Conservation (phyloP, 2,329 filamentous ascomycete species). For the Plectosphaerella plurivora region DNA sequence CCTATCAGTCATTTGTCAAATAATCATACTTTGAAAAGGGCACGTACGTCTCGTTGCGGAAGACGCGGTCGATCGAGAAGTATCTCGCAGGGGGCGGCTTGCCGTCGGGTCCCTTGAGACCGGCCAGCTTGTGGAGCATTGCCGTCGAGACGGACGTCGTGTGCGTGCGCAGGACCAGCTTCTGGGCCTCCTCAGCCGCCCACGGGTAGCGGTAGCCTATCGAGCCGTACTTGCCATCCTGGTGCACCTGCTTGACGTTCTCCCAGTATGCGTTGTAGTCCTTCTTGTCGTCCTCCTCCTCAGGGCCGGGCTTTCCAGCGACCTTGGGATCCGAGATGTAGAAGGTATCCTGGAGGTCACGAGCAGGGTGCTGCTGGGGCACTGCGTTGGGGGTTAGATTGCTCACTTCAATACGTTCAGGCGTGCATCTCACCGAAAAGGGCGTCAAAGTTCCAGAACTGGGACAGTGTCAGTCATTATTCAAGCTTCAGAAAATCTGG, state of each 20-base stretch:
- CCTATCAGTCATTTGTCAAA: not conserved
- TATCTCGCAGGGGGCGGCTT: slow-evolving; percentile 71
- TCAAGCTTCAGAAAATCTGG: not conserved
- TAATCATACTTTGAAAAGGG: not conserved
- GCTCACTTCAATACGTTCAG: too few relatives aligned
- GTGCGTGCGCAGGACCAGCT: slow-evolving; percentile 89
- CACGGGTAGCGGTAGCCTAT: slow-evolving; percentile 96
- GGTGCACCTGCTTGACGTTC: slow-evolving; percentile 80
- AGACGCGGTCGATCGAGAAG: slow-evolving; percentile 97
- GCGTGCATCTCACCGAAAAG: slow-evolving; percentile 5
- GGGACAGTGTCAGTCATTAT: not conserved
- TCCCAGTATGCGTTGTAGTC: slow-evolving; percentile 87
- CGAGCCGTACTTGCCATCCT: slow-evolving; percentile 88
- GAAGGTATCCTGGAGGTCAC: slow-evolving; percentile 97
- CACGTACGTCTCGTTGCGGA: slow-evolving; percentile 77
- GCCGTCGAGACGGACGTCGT: slow-evolving; percentile 90
- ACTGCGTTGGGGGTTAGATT: not conserved
- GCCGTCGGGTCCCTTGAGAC: slow-evolving; percentile 69
- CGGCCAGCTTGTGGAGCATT: slow-evolving; percentile 85
- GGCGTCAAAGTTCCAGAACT: slow-evolving; percentile 11
- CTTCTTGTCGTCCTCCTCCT: slow-evolving; percentile 48
- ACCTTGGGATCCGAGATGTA: slow-evolving; percentile 86
- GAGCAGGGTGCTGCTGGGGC: slow-evolving; percentile 77
- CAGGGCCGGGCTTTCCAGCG: slow-evolving; percentile 64
- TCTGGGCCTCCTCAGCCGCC: slow-evolving; percentile 79